Evolutionary conservation across 306 rosid genomes (phyloP), one percentile per base, ranked within the genome.

Genomic region (Cucurbita moschata): DNA sequence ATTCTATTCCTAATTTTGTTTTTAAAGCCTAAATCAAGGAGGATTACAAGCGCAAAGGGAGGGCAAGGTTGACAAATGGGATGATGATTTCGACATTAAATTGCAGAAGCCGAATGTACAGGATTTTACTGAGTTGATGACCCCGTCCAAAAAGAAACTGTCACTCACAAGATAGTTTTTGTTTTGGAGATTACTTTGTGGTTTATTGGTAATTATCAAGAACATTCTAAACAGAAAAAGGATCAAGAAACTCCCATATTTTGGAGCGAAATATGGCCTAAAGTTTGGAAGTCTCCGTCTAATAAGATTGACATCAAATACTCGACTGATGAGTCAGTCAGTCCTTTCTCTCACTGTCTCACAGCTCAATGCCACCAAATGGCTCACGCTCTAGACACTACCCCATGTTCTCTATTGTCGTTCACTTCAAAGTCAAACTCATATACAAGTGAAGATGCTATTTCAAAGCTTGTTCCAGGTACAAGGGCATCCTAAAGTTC

Each of bases 1-100:
- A 43, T 65, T 18, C 10, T 18, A 19, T 19, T 18, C 71, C 37
- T 65, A 65, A 42, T 65, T 8, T 19, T n/a, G 54, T 65, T 15
- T 56, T 35, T 61, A 42, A 21, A 65, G 37, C 71, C 71, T 42
- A 65, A 65, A 40, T 65, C 71, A 42, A 65, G 71, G 71, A 64
- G 49, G 70, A 40, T 64, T 65, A 40, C 52, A 10, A 18, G 52
- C 35, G 37, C n/a, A n/a, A 64, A 63, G n/a, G 23, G 13, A 10
- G 52, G 52, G 53, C 35, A 44, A 3, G 46, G 55, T 10, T 67
- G 53, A 67, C 39, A 11, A 21, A 67, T 12, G 72, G 14, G 50
- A n/a, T 64, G 35, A 2, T 30, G 35, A 30, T 30, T 30, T 30
- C 35, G 4, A 30, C 35, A 30, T 2, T 30, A 30, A 30, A 61